These are phyloP conservation scores for Serendipita indica DNA, from an alignment of 768 basidiomycete genomes.

Conservation along the genomic window DNA sequence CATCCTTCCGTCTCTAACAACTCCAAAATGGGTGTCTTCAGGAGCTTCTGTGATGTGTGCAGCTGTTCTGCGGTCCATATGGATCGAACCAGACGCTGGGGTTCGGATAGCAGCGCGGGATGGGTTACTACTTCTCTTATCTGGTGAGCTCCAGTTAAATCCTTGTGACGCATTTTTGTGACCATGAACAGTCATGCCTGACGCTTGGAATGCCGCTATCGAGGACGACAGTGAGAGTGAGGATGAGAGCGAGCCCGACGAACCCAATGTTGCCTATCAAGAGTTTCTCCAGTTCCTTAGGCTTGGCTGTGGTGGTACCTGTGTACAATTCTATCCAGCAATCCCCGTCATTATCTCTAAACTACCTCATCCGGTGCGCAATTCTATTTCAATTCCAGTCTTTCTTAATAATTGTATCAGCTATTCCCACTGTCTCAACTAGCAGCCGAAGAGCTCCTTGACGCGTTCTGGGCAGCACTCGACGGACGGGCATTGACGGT, in stretches of 20 bases:
- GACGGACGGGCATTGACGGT: conserved; percentile 50
- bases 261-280: conserved; percentile 31
- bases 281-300: conserved; percentile 71
- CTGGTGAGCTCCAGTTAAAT: conserved; percentile 32
- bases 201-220: conserved; percentile 45
- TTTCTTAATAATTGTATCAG: conserved; percentile 18
- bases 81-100: conserved; percentile 49
- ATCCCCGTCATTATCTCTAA: conserved; percentile 72
- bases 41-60: conserved; percentile 20
- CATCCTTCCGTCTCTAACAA: background rate
- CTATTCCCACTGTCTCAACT: conserved; percentile 19
- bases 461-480: conserved; percentile 71
- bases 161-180: background rate
- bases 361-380: conserved; percentile 45
- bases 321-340: conserved; percentile 66
- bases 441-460: conserved; percentile 41
- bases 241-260: conserved; percentile 24
- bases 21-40: no score
- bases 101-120: conserved; percentile 60
- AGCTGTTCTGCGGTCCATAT: conserved; percentile 50
- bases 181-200: conserved; percentile 36
- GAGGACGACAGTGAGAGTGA: conserved; percentile 24
- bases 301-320: conserved; percentile 64
- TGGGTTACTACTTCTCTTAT: conserved; percentile 54
- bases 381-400: no score